Percentiles rank a stretch among this genome's conserved stretches.
Evolutionary conservation across 192 early-diverging fungal genomes (phyloP).

Genomic region (Backusella mclennaniae): DNA sequence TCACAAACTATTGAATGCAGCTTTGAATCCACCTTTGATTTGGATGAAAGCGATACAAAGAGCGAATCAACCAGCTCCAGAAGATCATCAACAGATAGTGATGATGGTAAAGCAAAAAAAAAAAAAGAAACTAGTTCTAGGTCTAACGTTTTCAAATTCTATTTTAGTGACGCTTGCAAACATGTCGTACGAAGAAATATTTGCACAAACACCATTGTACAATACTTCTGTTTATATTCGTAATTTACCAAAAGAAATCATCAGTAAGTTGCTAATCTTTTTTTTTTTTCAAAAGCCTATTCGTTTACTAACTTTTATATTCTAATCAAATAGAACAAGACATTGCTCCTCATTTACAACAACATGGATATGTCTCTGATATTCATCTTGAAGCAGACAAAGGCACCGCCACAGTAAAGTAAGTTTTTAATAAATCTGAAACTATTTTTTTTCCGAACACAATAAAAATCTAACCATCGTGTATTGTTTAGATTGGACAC

Average conservation of each 20-base stretch:
- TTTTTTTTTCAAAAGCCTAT: neutral
- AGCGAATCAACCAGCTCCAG: neutral
- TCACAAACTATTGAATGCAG: slow-evolving; percentile 81
- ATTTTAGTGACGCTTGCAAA: slow-evolving; percentile 14
- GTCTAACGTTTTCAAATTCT: neutral
- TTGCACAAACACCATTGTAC: slow-evolving; percentile 74
- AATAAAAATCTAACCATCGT: slow-evolving; percentile 1
- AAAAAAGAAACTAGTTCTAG: neutral
- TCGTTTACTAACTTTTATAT: neutral
- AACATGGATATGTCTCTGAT: slow-evolving; percentile 74
- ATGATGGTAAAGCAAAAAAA: neutral
- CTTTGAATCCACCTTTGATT: slow-evolving; percentile 91
- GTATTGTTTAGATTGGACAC: slow-evolving; percentile 63
- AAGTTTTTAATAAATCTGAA: slow-evolving; percentile 18
- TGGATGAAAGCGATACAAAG: slow-evolving; percentile 53
- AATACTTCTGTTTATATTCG: slow-evolving; percentile 89
- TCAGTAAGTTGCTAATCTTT: slow-evolving; percentile 18
- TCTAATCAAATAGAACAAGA: slow-evolving; percentile 48
- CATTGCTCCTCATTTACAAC: slow-evolving; percentile 72
- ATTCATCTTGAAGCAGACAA: slow-evolving; percentile 80
- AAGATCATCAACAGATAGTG: slow-evolving; percentile 5
- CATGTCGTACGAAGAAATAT: slow-evolving; percentile 68
- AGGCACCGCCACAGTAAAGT: slow-evolving; percentile 86
- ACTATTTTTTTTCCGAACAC: neutral
- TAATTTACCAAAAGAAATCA: slow-evolving; percentile 75